Conservation (phyloP, 371 early-diverging fungal species). For the Mucor mucedo region DNA sequence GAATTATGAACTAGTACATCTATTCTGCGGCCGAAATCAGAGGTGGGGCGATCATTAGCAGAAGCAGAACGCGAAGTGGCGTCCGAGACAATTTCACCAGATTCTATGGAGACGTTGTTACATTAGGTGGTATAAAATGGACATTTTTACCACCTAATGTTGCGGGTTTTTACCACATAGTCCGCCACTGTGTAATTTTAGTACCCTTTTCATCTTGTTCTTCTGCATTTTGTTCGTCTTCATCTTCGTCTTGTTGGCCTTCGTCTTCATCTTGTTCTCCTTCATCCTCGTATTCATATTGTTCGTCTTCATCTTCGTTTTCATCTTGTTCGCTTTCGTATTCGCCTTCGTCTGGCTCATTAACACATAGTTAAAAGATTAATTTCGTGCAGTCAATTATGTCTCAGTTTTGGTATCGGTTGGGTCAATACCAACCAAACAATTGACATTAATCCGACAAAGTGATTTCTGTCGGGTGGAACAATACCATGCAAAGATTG, state of each 20-base stretch:
- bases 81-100: slow-evolving; percentile 22
- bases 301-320: background rate
- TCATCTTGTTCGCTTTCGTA: background rate
- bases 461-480: no score
- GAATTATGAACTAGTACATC: slow-evolving; percentile 20
- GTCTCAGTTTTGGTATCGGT: no score
- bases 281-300: background rate
- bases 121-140: no score
- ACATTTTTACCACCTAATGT: no score
- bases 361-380: no score
- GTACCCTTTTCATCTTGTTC: slow-evolving; percentile 18
- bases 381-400: no score
- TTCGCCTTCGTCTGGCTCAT: slow-evolving; percentile 12
- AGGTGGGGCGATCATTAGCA: slow-evolving; percentile 21
- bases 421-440: no score
- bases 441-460: no score
- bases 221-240: slow-evolving; percentile 14
- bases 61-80: slow-evolving; percentile 19
- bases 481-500: no score
- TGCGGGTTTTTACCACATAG: no score
- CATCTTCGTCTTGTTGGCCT: slow-evolving; percentile 4
- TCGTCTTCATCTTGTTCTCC: slow-evolving; percentile 2
- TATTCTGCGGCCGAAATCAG: slow-evolving; percentile 23
- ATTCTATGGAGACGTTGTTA: slow-evolving; percentile 23
- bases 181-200: no score